phyloP scores from a whole-genome alignment of 257 asterid species.

The Cordia subcordata region DNA sequence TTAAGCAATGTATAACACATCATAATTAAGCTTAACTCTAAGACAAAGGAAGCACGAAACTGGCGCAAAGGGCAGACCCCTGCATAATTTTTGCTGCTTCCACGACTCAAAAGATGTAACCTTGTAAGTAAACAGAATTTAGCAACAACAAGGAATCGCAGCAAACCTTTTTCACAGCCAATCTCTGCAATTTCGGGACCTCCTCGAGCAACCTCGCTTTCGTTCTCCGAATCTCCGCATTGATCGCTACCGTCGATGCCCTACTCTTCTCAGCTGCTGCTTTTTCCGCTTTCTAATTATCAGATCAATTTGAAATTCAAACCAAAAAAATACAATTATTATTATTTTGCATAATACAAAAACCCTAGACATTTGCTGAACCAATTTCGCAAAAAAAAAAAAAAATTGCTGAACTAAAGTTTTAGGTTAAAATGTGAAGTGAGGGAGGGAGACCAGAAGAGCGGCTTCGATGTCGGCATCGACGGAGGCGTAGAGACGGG shows the following conservation, averaged over 20 bases:
- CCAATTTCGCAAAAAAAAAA: neutral
- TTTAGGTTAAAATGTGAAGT: neutral
- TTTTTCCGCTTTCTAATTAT: slow-evolving; percentile 70
- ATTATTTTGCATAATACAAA: no score
- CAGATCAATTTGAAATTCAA: neutral
- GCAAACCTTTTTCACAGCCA: slow-evolving; percentile 78
- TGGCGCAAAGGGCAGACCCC: no score
- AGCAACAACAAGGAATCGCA: neutral
- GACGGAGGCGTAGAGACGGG: slow-evolving; percentile 73
- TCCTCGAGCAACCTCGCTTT: slow-evolving; percentile 82
- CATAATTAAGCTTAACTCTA: no score
- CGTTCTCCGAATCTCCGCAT: slow-evolving; percentile 90
- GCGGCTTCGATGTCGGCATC: slow-evolving; percentile 85
- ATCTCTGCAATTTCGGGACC: slow-evolving; percentile 87
- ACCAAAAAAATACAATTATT: neutral
- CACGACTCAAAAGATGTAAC: no score
- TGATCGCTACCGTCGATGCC: slow-evolving; percentile 85
- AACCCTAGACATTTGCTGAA: slow-evolving; percentile 3
- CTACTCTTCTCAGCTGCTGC: slow-evolving; percentile 72
- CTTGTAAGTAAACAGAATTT: neutral
- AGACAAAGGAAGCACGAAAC: no score
- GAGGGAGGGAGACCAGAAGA: slow-evolving; percentile 56
- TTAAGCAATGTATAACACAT: no score
- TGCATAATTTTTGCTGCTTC: no score
- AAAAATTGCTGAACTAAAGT: neutral